Evolutionary conservation across 1,284 basidiomycete genomes (phyloP).

Genomic region (Heterobasidion parviporum): DNA sequence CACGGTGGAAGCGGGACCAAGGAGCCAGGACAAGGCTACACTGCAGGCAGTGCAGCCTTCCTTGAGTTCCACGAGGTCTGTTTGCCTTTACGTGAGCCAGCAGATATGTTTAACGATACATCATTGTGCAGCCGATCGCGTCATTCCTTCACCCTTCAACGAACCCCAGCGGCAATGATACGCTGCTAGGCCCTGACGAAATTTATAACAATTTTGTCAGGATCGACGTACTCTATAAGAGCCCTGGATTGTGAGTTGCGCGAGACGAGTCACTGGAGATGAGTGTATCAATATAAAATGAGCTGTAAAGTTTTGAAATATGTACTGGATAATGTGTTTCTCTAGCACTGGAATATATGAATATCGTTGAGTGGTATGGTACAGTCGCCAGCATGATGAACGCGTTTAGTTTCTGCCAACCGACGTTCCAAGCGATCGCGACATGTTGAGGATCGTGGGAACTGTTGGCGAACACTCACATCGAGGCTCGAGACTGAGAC

Average conservation of each 20-base stretch:
- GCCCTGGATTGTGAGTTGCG: background rate
- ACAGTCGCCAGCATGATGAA: too few species aligned
- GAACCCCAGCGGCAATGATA: conserved; percentile 19
- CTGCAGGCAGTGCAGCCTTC: conserved; percentile 54
- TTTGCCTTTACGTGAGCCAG: conserved; percentile 16
- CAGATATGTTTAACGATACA: background rate
- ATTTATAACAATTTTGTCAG: conserved; percentile 27
- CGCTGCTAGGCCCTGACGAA: conserved; percentile 24
- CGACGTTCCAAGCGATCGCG: too few species aligned
- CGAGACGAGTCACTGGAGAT: too few species aligned
- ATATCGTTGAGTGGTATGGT: too few species aligned
- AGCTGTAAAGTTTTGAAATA: too few species aligned
- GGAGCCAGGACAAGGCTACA: conserved; percentile 53
- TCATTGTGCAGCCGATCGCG: conserved; percentile 4
- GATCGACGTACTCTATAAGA: conserved; percentile 22
- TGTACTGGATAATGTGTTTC: too few species aligned
- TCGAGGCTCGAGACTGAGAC: too few species aligned
- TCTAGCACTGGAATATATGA: too few species aligned
- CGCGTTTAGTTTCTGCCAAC: too few species aligned
- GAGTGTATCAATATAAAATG: too few species aligned
- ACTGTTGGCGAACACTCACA: too few species aligned
- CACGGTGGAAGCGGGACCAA: conserved; percentile 63
- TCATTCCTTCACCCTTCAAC: conserved; percentile 8
- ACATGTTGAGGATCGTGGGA: too few species aligned
- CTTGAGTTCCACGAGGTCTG: conserved; percentile 61